Evolutionary conservation across 169 alveolate species (phyloP).

Genomic region (Plasmodium knowlesi): DNA sequence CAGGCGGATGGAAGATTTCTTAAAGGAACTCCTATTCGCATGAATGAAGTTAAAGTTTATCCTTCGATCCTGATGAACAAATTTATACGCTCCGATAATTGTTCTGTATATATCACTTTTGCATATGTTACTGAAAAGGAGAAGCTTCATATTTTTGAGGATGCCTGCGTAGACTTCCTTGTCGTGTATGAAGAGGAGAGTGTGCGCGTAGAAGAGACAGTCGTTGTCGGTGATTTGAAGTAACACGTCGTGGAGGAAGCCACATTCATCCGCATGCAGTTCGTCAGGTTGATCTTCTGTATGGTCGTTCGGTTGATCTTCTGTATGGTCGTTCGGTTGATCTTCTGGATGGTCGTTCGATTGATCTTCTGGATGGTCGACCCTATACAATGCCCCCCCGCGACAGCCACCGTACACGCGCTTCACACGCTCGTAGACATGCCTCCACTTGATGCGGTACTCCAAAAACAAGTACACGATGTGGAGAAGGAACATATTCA

Average conservation of each 20-base stretch:
- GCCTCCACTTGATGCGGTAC: conserved; percentile 10
- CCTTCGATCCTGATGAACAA: background rate
- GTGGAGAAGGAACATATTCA: conserved; percentile 35
- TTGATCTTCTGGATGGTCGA: too few relatives aligned
- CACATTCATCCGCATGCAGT: background rate
- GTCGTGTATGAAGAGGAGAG: conserved; percentile 47
- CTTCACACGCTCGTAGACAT: background rate
- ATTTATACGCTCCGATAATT: conserved; percentile 46
- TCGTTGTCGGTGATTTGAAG: conserved; percentile 52
- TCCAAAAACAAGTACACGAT: conserved; percentile 36
- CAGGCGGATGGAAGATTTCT: background rate
- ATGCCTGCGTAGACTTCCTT: conserved; percentile 22
- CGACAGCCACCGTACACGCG: background rate
- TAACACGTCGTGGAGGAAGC: conserved; percentile 4
- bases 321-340: too few relatives aligned
- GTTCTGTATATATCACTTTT: conserved; percentile 42
- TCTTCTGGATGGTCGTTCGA: too few relatives aligned
- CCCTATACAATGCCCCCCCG: background rate
- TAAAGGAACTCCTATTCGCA: conserved; percentile 15
- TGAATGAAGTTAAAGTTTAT: conserved; percentile 39
- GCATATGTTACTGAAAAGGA: conserved; percentile 19
- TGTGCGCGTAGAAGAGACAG: conserved; percentile 52
- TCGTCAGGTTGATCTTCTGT: background rate
- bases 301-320: too few relatives aligned
- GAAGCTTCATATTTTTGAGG: conserved; percentile 39